These are phyloP conservation scores for Mortierella hygrophila DNA, from an alignment of 192 early-diverging fungal species.

Conservation along the genomic window DNA sequence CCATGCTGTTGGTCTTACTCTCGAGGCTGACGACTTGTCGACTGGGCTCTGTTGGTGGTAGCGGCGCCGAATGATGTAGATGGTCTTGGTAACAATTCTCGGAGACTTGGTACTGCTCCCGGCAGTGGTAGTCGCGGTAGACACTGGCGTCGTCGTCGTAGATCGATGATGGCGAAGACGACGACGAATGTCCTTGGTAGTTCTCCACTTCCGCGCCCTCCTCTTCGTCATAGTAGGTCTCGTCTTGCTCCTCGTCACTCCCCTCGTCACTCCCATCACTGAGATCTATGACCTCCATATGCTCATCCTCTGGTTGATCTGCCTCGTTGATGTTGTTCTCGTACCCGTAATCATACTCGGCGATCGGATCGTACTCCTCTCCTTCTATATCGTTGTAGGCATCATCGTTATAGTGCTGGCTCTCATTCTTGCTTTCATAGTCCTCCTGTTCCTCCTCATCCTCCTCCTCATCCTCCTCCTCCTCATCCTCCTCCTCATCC, in stretches of 20 bases:
- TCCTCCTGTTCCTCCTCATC: not conserved
- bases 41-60: not conserved
- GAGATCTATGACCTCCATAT: not conserved
- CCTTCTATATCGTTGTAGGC: not conserved
- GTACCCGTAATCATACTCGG: not conserved
- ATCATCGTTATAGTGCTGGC: not conserved
- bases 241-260: not conserved
- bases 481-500: constrained; percentile 3
- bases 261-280: not conserved
- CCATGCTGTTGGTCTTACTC: not conserved
- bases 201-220: not conserved
- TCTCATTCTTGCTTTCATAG: not conserved
- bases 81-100: not conserved
- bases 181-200: not conserved
- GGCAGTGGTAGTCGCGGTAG: not conserved
- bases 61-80: not conserved
- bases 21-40: not conserved
- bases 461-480: not conserved
- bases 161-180: not conserved
- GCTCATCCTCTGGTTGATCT: not conserved
- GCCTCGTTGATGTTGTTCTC: not conserved
- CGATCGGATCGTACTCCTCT: constrained; percentile 15
- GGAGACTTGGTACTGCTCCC: not conserved
- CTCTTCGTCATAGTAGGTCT: not conserved
- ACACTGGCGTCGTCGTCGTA: not conserved